A percentile compares a stretch with the other conserved stretches of the same genome.
Evolutionary conservation across 495 filamentous ascomycete species (phyloP).

Genomic region (Neurospora sp.): DNA sequence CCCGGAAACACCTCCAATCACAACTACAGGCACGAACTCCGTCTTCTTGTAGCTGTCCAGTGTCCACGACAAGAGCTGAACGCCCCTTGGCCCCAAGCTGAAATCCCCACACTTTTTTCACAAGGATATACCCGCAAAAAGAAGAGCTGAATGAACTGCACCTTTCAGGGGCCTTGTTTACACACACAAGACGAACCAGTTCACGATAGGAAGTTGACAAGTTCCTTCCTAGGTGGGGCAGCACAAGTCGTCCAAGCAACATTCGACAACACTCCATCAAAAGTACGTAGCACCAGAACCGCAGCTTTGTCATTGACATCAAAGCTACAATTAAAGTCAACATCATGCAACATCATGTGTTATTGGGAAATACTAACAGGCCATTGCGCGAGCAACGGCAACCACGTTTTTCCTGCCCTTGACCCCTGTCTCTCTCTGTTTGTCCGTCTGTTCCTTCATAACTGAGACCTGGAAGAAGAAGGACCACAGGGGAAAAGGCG

Average conservation of each 20-base stretch:
- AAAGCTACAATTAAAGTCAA: neutral
- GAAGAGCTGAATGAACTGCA: neutral
- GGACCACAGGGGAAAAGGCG: neutral
- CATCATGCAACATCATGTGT: neutral
- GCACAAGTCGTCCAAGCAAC: neutral
- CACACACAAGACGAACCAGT: neutral
- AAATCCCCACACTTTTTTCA: neutral
- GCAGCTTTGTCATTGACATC: neutral
- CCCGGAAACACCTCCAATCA: neutral
- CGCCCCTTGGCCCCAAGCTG: neutral
- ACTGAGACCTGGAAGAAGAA: neutral
- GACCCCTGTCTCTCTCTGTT: neutral
- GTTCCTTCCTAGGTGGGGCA: neutral
- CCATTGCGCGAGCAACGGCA: neutral
- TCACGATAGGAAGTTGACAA: neutral
- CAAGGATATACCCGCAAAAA: neutral
- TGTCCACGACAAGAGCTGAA: neutral
- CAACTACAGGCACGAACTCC: neutral
- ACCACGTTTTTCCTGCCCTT: neutral
- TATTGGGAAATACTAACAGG: neutral
- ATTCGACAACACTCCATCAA: neutral
- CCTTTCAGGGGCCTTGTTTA: neutral
- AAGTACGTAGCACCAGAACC: neutral
- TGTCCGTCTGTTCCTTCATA: neutral
- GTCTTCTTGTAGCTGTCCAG: neutral